Base-by-base conservation (phyloP, 2,329 filamentous ascomycete genomes). In the Colletotrichum eremochloae region DNA sequence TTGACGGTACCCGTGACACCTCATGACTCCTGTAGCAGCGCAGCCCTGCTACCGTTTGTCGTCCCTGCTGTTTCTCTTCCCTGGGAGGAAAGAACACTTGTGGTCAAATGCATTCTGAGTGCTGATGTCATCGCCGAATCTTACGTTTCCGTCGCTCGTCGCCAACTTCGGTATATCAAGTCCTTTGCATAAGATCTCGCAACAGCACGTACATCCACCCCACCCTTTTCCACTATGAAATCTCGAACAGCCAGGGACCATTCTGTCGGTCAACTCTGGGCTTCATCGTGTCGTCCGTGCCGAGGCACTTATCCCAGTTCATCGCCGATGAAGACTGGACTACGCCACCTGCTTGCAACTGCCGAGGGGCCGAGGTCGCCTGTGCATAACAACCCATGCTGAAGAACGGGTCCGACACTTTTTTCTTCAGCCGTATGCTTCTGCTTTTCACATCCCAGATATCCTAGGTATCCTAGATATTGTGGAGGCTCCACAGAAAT, bases 1-100 rank as follows among this genome's bases (percentile, higher is more conserved):
- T 55, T 69, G 24, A 53, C 65, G 48, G 70, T 72, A 70, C 70
- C 52, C 70, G 70, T 72, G 66, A 72, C 66, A 61, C 66, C 9
- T 48, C 63, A 31, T 72, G 46, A 62, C 63, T 57, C 24, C 46
- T 24, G 58, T 42, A 56, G 63, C 31, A 46, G 40, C 42, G 63
- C n/a, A 40, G 50, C 20, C 42, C 50, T 53, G 50, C 50, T 31
- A n/a, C 57, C 7, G 14, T 60, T 60, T 50, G 65, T 52, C 4
- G 42, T 42, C n/a, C 38, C 42, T 24, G 20, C 33, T 67, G 24
- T 12, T 14, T 29, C 18, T 5, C 42, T 36, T 31, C 42, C 14
- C 44, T 9, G 11, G 24, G 24, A 24, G 24, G 24, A 24, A 63
- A 46, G 11, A 31, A 20, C n/a, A 38, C 24, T 58, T 7, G 31